A percentile compares a stretch with the other conserved stretches of the same genome.
Evolutionary conservation across 73 alveolate genomes (phyloP).

Genomic region (Paramecium tetraurelia): DNA sequence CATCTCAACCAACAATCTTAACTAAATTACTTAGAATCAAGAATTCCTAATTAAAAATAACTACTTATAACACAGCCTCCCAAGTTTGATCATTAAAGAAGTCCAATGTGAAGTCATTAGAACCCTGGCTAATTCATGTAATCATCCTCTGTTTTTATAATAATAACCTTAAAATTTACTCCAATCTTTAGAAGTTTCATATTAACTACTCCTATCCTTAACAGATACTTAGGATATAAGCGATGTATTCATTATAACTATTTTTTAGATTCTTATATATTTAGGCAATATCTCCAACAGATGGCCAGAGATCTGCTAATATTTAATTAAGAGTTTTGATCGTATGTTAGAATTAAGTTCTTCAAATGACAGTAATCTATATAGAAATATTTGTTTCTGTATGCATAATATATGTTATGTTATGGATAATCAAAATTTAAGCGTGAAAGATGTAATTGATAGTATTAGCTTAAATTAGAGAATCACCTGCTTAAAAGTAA

Average conservation of each 20-base stretch:
- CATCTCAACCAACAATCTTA: neutral
- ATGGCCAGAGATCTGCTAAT: neutral
- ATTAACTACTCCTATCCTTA: neutral
- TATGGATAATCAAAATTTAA: neutral
- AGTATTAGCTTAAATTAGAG: neutral
- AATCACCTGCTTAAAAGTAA: neutral
- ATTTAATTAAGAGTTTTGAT: neutral
- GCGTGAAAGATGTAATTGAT: neutral
- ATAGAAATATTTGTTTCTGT: neutral
- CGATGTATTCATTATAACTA: neutral
- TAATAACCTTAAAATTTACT: neutral
- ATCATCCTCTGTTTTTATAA: neutral
- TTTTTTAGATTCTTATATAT: neutral
- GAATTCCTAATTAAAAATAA: neutral
- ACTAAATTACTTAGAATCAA: neutral
- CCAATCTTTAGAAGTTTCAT: neutral
- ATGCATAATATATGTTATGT: neutral
- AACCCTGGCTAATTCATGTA: neutral
- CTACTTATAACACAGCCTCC: neutral
- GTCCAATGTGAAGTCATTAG: neutral
- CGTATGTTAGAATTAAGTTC: neutral
- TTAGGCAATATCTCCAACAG: neutral
- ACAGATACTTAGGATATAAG: neutral
- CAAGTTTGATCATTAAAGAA: neutral
- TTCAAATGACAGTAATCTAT: neutral